Conservation (phyloP, 2,329 filamentous ascomycete species). For the Claviceps purpurea region DNA sequence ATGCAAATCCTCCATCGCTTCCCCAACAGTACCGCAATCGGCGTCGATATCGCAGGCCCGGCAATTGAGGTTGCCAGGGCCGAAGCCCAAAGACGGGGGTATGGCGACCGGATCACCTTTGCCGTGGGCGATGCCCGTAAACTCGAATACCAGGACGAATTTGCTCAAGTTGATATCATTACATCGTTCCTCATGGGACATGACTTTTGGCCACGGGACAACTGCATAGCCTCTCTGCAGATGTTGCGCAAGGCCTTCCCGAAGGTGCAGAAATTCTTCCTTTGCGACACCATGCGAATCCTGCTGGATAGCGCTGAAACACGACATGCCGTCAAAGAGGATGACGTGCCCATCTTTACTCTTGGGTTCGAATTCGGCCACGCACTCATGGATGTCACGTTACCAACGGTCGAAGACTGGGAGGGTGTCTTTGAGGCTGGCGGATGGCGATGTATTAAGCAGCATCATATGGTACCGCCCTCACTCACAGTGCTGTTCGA, state of each 20-base stretch:
- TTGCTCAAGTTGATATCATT: conserved; percentile 7
- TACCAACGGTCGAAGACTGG: conserved; percentile 9
- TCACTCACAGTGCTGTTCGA: background rate
- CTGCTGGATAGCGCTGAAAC: background rate
- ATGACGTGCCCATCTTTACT: conserved; percentile 7
- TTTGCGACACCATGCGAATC: conserved; percentile 4
- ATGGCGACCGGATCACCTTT: background rate
- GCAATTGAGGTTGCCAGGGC: conserved; percentile 5
- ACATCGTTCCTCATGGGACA: conserved; percentile 10
- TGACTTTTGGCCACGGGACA: conserved; percentile 11
- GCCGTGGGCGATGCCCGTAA: conserved; percentile 4
- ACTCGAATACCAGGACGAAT: conserved; percentile 5
- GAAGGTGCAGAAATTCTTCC: conserved; percentile 6
- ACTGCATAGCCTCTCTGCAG: conserved; percentile 5
- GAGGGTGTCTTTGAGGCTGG: conserved; percentile 6
- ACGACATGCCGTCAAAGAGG: background rate
- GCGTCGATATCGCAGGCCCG: conserved; percentile 7
- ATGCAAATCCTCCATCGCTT: conserved; percentile 7
- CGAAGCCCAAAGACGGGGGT: background rate
- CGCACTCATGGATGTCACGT: conserved; percentile 7
- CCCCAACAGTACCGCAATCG: conserved; percentile 4
- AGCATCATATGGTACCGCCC: background rate
- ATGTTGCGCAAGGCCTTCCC: conserved; percentile 5
- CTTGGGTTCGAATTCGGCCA: conserved; percentile 9
- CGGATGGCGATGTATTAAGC: conserved; percentile 7